Evolutionary conservation across 1,284 basidiomycete genomes (phyloP), one percentile per base, ranked within the genome.

Genomic region (Puccinia brachypodii): DNA sequence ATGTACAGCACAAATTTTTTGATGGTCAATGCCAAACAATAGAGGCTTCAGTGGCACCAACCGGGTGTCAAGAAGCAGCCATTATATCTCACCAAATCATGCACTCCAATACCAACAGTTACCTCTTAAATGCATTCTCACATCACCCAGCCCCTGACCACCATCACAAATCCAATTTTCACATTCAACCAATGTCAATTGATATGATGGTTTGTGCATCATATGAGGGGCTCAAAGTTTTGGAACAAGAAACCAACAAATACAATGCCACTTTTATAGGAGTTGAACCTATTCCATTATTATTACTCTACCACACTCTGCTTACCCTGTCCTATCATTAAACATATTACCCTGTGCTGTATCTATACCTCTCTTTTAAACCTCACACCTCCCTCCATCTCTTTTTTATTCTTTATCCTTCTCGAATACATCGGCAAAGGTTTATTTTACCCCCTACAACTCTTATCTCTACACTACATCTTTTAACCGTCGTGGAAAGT

Each of bases 61-160:
- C 14, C 2, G 25, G 9, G 1, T 6, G 42, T 4, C 68, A 71
- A 47, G 68, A 71, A 28, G 68, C 40, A 1, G 6, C 40, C 8
- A 7, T 11, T n/a, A 33, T 71, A 9, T 28, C 3, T 14, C 1
- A 71, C 31, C 68, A 71, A 11, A 50, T 71, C 6, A 11, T 19
- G 9, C 68, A 71, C 42, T 19, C 40, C 16, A 31, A 71, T 31
- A 25, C 11, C 9, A 71, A 71, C 28, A 47, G 68, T 47, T 71
- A 71, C n/a, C 68, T 71, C 3, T 38, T 71, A 25, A 71, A 71
- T 71, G 68, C 44, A 11, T 38, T 71, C 11, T 47, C 68, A 44
- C 40, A 71, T 47, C 68, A 71, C 28, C n/a, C 14, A 31, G 7
- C 68, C 22, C 1, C 14, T 47, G 1, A 19, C 2, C 40, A 71